Conservation (phyloP, 192 early-diverging fungal species). For the Entophlyctis luteolus region DNA sequence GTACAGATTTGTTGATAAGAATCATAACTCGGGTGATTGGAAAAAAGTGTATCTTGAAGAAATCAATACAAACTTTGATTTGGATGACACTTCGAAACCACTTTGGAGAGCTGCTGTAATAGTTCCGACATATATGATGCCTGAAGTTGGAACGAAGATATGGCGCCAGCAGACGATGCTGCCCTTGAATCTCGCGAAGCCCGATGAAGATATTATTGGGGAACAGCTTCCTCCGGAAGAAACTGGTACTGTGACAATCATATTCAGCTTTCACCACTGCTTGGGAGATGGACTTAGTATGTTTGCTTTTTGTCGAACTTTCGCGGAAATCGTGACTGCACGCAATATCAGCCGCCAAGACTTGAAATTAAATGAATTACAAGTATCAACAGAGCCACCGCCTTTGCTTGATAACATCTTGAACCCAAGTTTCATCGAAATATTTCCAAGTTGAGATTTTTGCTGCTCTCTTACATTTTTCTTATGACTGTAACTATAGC, state of each 20-base stretch:
- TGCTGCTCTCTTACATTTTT: neutral
- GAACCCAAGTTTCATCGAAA: slow-evolving; percentile 34
- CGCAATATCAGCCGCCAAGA: slow-evolving; percentile 17
- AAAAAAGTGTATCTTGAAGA: slow-evolving; percentile 31
- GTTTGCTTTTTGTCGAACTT: slow-evolving; percentile 36
- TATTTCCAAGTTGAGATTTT: slow-evolving; percentile 39
- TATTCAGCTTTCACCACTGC: slow-evolving; percentile 51
- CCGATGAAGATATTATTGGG: neutral
- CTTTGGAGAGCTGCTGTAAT: slow-evolving; percentile 39
- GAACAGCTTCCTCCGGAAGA: neutral
- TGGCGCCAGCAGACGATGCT: too few relatives aligned
- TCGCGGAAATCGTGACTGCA: slow-evolving; percentile 19
- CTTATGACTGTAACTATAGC: slow-evolving; percentile 10
- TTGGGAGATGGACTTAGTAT: slow-evolving; percentile 46
- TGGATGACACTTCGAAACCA: slow-evolving; percentile 25
- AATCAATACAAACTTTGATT: slow-evolving; percentile 43
- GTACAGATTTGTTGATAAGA: slow-evolving; percentile 18
- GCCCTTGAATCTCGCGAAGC: too few relatives aligned
- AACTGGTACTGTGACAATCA: slow-evolving; percentile 24
- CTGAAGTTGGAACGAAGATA: neutral
- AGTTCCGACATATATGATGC: slow-evolving; percentile 28
- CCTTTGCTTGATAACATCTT: slow-evolving; percentile 47
- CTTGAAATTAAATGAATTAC: slow-evolving; percentile 26
- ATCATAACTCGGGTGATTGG: slow-evolving; percentile 17
- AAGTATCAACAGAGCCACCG: slow-evolving; percentile 26